These are phyloP conservation scores for Vaccinium corymbosum DNA, from an alignment of 148 eudicot genomes.

Conservation along the genomic window DNA sequence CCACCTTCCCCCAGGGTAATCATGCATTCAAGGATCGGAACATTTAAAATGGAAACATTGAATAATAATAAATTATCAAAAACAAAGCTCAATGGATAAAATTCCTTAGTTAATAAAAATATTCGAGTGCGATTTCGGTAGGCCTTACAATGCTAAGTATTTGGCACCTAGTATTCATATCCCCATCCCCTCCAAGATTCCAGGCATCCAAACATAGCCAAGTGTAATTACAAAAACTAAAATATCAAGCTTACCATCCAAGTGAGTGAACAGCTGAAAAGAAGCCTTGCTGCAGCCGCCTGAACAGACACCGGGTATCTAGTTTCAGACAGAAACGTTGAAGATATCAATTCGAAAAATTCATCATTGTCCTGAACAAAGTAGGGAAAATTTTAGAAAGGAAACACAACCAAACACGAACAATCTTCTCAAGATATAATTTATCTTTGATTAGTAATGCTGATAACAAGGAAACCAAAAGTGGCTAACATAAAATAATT, in stretches of 20 bases:
- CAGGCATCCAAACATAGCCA: not conserved
- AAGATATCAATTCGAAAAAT: conserved; percentile 87
- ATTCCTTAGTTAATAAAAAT: not conserved
- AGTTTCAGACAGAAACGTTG: conserved; percentile 66
- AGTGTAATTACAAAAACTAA: not conserved
- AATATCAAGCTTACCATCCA: conserved; percentile 60
- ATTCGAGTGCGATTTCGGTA: not conserved
- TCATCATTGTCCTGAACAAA: conserved; percentile 89
- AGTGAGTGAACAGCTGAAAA: conserved; percentile 81
- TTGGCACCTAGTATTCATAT: not conserved
- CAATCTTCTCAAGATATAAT: not conserved
- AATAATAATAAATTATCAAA: too few relatives aligned
- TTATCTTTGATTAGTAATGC: not conserved
- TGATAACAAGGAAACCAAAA: not conserved
- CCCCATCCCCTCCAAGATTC: not conserved
- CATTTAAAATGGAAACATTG: too few relatives aligned
- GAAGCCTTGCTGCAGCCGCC: conserved; percentile 88
- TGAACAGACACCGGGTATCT: conserved; percentile 73
- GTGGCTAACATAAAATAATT: not conserved
- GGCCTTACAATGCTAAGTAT: not conserved
- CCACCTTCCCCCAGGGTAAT: too few relatives aligned
- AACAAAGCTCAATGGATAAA: too few relatives aligned
- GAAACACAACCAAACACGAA: not conserved
- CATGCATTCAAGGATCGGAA: too few relatives aligned
- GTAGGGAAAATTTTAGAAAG: conserved; percentile 14